Percentiles rank a stretch among this genome's conserved stretches.
Conservation (phyloP, 2,329 filamentous ascomycete species). For the Xylariales sp. region DNA sequence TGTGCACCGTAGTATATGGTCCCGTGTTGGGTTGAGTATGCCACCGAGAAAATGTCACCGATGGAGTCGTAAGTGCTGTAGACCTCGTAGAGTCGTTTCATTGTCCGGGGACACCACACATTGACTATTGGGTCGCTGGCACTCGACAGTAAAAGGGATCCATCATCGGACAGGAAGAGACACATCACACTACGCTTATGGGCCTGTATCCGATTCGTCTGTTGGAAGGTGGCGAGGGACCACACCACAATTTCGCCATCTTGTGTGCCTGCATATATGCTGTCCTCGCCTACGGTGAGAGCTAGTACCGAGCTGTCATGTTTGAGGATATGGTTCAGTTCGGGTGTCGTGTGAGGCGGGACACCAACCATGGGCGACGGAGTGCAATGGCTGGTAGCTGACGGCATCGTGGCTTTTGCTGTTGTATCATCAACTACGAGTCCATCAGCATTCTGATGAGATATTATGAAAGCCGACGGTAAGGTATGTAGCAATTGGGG, state of each 20-base stretch:
- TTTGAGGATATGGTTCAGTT: slow-evolving; percentile 67
- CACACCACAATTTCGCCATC: slow-evolving; percentile 90
- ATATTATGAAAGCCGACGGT: background rate
- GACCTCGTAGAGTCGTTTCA: slow-evolving; percentile 78
- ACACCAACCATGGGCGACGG: slow-evolving; percentile 23
- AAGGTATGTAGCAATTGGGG: too few species aligned
- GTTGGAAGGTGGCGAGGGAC: slow-evolving; percentile 83
- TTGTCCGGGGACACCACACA: slow-evolving; percentile 78
- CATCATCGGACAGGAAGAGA: slow-evolving; percentile 72
- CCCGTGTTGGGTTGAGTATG: slow-evolving; percentile 73
- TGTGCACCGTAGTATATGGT: slow-evolving; percentile 90
- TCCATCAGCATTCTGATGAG: slow-evolving; percentile 9
- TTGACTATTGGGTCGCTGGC: slow-evolving; percentile 92
- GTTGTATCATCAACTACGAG: too few species aligned
- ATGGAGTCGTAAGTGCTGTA: slow-evolving; percentile 88
- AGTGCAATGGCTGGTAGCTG: slow-evolving; percentile 14
- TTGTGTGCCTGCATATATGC: slow-evolving; percentile 88
- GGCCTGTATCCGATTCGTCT: slow-evolving; percentile 72
- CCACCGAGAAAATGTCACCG: slow-evolving; percentile 93
- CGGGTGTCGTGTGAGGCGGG: slow-evolving; percentile 41
- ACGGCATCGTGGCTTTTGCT: slow-evolving; percentile 17
- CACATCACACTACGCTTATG: slow-evolving; percentile 90
- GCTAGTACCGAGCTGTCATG: slow-evolving; percentile 78
- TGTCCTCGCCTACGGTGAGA: slow-evolving; percentile 72
- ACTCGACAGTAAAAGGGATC: slow-evolving; percentile 78